Percentiles rank a stretch among this genome's conserved stretches.
Conservation (phyloP, 805 yeast species). For the Candida coquimbonensis region DNA sequence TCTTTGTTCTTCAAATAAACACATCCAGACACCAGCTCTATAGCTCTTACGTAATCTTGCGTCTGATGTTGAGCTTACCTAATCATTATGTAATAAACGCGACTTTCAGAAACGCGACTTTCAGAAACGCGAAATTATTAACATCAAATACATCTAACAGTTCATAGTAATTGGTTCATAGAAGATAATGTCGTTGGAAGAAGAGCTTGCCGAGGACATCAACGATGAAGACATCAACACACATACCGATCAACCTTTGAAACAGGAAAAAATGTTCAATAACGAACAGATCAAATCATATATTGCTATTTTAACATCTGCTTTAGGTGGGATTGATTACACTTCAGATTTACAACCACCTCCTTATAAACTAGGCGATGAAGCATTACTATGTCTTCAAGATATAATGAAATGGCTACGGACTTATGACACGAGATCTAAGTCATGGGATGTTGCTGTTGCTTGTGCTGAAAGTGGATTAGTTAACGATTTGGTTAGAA, state of each 20-base stretch:
- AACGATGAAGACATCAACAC: slow-evolving; percentile 1
- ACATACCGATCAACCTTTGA: neutral
- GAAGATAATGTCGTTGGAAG: slow-evolving; percentile 6
- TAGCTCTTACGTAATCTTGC: too few relatives aligned
- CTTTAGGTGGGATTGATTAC: slow-evolving; percentile 86
- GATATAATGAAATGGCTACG: slow-evolving; percentile 87
- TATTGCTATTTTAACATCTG: slow-evolving; percentile 74
- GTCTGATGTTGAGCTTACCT: too few relatives aligned
- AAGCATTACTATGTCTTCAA: slow-evolving; percentile 63
- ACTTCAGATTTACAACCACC: slow-evolving; percentile 38
- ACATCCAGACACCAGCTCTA: too few relatives aligned
- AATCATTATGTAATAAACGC: neutral
- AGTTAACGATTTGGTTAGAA: slow-evolving; percentile 69
- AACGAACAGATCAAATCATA: slow-evolving; percentile 44
- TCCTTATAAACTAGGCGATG: slow-evolving; percentile 78
- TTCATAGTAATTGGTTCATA: neutral
- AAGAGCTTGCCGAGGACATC: slow-evolving; percentile 6
- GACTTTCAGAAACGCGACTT: neutral
- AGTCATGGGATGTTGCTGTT: slow-evolving; percentile 73
- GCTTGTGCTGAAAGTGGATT: slow-evolving; percentile 80
- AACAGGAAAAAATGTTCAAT: neutral
- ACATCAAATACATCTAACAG: neutral
- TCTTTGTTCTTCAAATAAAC: too few relatives aligned
- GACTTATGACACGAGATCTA: slow-evolving; percentile 67
- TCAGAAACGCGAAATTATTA: neutral